Conservation (phyloP, 441 rosid genomes). For the Eruca vesicaria region DNA sequence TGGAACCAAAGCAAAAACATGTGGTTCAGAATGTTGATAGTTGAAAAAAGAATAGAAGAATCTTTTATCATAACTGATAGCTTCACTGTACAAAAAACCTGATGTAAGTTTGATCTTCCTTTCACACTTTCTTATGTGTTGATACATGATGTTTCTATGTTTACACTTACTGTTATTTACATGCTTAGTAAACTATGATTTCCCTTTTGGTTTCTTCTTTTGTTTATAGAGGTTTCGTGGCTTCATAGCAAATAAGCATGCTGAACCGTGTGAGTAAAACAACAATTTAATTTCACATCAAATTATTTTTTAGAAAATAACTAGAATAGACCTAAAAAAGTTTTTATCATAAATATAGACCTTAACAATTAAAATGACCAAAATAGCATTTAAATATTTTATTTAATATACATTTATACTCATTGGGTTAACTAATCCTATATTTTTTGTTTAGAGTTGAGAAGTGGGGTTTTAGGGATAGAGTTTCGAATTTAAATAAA, state of each 20-base stretch:
- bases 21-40: slow-evolving; percentile 27
- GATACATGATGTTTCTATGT: slow-evolving; percentile 22
- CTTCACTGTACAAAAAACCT: slow-evolving; percentile 36
- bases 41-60: not conserved
- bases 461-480: too few species aligned
- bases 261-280: not conserved
- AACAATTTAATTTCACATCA: not conserved
- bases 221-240: slow-evolving; percentile 5
- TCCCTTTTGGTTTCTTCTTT: not conserved
- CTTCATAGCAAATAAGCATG: not conserved
- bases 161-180: slow-evolving; percentile 19
- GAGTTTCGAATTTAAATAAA: too few species aligned
- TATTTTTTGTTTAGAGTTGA: too few species aligned
- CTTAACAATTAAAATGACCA: too few species aligned
- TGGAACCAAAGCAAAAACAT: not conserved
- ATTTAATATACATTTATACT: too few species aligned
- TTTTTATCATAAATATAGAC: too few species aligned
- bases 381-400: too few species aligned
- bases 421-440: too few species aligned
- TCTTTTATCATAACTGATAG: slow-evolving; percentile 23
- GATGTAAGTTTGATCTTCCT: slow-evolving; percentile 22
- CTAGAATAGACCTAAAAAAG: too few species aligned
- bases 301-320: not conserved
- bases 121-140: slow-evolving; percentile 24
- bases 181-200: slow-evolving; percentile 16